Conservation (phyloP, 495 filamentous ascomycete genomes). For the Staphylotrichum tortipilum region DNA sequence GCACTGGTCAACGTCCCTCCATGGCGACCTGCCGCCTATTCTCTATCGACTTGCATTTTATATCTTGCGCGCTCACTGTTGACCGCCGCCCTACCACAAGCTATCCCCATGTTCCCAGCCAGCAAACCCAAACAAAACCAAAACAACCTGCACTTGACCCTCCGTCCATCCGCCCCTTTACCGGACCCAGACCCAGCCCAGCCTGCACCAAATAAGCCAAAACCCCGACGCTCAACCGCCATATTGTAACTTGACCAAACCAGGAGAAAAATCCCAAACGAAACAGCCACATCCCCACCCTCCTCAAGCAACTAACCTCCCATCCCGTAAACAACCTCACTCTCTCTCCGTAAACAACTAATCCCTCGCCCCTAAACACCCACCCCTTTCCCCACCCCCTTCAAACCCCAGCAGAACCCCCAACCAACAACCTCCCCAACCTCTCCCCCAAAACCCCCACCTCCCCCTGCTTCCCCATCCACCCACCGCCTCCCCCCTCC, state of each 20-base stretch:
- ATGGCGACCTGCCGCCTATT: no score
- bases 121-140: not conserved
- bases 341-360: constrained; percentile 11
- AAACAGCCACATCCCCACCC: no score
- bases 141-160: not conserved
- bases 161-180: not conserved
- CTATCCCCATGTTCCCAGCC: no score
- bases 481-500: constrained; percentile 17
- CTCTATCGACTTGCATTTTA: no score
- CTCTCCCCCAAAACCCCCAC: constrained; percentile 4
- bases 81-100: no score
- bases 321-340: not conserved
- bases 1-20: no score
- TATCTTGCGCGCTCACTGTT: no score
- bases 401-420: constrained; percentile 28
- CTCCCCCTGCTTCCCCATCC: no score
- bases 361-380: no score
- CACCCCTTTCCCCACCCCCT: constrained; percentile 8
- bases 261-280: no score
- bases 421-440: constrained; percentile 20
- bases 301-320: not conserved
- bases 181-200: not conserved
- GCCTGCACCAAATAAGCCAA: no score
- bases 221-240: not conserved
- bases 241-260: no score